Evolutionary conservation across 768 basidiomycete species (phyloP), one percentile per base, ranked within the genome.

Genomic region (Kwoniella sp.): DNA sequence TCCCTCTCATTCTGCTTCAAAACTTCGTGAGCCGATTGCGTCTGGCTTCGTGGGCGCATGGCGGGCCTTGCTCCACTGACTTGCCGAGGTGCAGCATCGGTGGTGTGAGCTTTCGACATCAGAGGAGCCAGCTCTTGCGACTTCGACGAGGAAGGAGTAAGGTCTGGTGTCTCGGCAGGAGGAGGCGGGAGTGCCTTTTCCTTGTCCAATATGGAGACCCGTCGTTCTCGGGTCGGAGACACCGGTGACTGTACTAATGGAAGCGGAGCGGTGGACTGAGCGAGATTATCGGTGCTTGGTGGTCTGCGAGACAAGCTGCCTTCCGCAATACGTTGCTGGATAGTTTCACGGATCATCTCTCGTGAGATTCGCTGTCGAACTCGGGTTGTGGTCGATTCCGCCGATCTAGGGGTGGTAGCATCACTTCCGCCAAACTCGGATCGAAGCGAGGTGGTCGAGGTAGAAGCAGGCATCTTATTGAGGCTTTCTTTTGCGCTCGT

Each of bases 351-450:
- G 55, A 81, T 81, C 72, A 77, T 72, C 50, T 81, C 79, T 37
- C 76, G 66, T 4, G 74, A 76, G 55, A 81, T 81, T 28, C 79
- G 54, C 58, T 78, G 79, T 47, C 79, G 58, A n/a, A 81, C 73
- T 23, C 63, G 52, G n/a, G 72, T 64, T 28, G 65, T 76, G 0
- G 69, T 70, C 4, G 69, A 68, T 20, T 57, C 63, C 4, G 20
- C 41, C 41, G 41, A 45, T 28, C 54, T 47, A 13, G 38, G 25
- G 2, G 26, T 54, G n/a, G 48, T 58, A 13, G 56, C 25, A 25
- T 20, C 51, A 31, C 30, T 58, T 20, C 51, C 59, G 26, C 52
- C 63, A 31, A 68, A 60, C 20, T 69, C 68, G 23, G 54, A 55
- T 23, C 62, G 34, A 15, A 58, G 26, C 13, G 59, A 64, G n/a